phyloP scores from a whole-genome alignment of 371 early-diverging fungal genomes.

The Apophysomyces trapeziformis region DNA sequence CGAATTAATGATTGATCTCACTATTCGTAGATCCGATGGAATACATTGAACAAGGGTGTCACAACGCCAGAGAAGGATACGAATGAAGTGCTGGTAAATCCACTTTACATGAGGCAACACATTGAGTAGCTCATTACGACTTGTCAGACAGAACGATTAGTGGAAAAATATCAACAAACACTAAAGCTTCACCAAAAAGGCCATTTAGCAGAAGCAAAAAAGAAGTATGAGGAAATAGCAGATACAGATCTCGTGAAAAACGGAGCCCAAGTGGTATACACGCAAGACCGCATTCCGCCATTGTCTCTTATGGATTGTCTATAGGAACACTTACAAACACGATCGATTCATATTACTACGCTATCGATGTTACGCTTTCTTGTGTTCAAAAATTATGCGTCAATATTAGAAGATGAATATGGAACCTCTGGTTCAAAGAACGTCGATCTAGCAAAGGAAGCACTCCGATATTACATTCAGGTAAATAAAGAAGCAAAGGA shows the following conservation, averaged over 20 bases:
- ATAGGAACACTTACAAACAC: constrained; percentile 10
- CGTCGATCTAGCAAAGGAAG: constrained; percentile 36
- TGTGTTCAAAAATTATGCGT: constrained; percentile 66
- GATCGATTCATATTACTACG: constrained; percentile 32
- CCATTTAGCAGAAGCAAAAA: constrained; percentile 41
- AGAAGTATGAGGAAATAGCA: constrained; percentile 48
- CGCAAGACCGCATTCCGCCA: background rate
- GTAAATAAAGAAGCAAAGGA: constrained; percentile 25
- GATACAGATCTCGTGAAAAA: constrained; percentile 49
- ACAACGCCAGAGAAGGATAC: constrained; percentile 29
- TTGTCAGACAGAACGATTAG: constrained; percentile 52
- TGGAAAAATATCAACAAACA: constrained; percentile 53
- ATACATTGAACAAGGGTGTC: constrained; percentile 37
- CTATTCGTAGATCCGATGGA: constrained; percentile 31
- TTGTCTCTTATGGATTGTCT: background rate
- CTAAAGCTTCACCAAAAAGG: constrained; percentile 56
- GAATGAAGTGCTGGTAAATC: constrained; percentile 35
- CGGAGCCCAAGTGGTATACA: constrained; percentile 36
- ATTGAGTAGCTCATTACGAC: background rate
- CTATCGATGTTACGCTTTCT: constrained; percentile 53
- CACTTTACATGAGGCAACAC: background rate
- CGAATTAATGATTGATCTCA: background rate
- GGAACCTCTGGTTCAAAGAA: constrained; percentile 13
- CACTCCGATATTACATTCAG: constrained; percentile 56
- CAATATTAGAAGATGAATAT: constrained; percentile 54